Conservation (phyloP, 1,139 yeast species). For the Pichia sp. region DNA sequence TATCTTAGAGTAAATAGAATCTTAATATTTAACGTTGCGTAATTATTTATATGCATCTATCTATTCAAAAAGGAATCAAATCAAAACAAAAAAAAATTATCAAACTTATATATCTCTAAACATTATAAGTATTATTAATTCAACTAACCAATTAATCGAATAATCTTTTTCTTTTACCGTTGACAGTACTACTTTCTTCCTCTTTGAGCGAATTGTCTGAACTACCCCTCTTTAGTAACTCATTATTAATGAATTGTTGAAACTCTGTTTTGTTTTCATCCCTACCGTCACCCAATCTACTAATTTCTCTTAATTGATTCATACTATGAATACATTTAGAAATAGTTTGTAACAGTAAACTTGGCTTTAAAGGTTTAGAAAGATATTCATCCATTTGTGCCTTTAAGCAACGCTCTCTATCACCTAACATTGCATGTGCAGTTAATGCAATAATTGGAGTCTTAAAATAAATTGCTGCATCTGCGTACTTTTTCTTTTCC, state of each 20-base stretch:
- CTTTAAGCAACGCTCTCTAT: conserved; percentile 75
- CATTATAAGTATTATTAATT: too few species aligned
- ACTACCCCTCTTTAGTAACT: conserved; percentile 8
- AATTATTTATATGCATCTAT: too few species aligned
- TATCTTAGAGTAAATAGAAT: conserved; percentile 41
- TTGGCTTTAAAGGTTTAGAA: conserved; percentile 81
- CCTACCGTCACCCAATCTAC: conserved; percentile 29
- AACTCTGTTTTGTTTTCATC: conserved; percentile 9
- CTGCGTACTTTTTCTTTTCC: conserved; percentile 81
- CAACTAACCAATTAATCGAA: too few species aligned
- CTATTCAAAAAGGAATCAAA: too few species aligned
- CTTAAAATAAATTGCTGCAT: conserved; percentile 48
- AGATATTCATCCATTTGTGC: conserved; percentile 91
- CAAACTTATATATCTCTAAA: too few species aligned
- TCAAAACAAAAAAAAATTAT: too few species aligned
- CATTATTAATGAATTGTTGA: conserved; percentile 12
- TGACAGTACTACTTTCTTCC: conserved; percentile 17
- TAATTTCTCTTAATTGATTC: conserved; percentile 50
- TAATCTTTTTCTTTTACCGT: too few species aligned
- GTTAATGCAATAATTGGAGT: conserved; percentile 86
- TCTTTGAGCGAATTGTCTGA: background rate
- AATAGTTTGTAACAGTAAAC: conserved; percentile 73
- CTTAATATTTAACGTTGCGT: too few species aligned
- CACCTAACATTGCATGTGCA: conserved; percentile 91
- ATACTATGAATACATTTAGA: conserved; percentile 74